Percentiles rank a stretch among this genome's conserved stretches.
These are phyloP conservation scores for Lentinula guzmanii DNA, from an alignment of 768 basidiomycete species.

Conservation along the genomic window DNA sequence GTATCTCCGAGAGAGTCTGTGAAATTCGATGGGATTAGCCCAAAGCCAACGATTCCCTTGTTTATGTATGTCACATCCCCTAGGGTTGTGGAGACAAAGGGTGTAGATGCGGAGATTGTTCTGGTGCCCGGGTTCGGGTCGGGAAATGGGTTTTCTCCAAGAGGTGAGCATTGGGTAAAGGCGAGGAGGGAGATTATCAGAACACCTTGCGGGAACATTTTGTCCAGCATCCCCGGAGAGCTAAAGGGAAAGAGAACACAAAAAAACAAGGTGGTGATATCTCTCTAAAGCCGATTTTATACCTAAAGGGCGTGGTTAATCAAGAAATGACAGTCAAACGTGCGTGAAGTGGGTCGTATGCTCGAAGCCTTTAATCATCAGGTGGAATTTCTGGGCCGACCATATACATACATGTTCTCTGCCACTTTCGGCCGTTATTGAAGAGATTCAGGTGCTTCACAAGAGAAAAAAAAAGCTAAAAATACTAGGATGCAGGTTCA, in stretches of 20 bases:
- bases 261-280: too few relatives aligned
- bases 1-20: slow-evolving; percentile 54
- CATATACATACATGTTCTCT: neutral
- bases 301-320: neutral
- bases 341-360: neutral
- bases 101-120: neutral
- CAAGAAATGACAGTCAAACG: neutral
- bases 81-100: slow-evolving; percentile 23
- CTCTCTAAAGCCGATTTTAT: neutral
- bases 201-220: neutral
- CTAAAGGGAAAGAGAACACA: too few relatives aligned
- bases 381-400: neutral
- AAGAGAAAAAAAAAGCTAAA: neutral
- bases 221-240: too few relatives aligned
- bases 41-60: slow-evolving; percentile 55
- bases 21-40: slow-evolving; percentile 53
- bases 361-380: neutral
- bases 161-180: neutral
- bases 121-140: neutral
- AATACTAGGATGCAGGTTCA: neutral
- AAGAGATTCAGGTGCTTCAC: neutral
- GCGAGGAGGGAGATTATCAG: neutral
- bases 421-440: neutral
- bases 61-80: slow-evolving; percentile 37
- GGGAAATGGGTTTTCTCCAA: neutral